Percentiles rank a stretch among this genome's conserved stretches.
phyloP scores from a whole-genome alignment of 495 filamentous ascomycete species.

The Penicillium robsamsonii region DNA sequence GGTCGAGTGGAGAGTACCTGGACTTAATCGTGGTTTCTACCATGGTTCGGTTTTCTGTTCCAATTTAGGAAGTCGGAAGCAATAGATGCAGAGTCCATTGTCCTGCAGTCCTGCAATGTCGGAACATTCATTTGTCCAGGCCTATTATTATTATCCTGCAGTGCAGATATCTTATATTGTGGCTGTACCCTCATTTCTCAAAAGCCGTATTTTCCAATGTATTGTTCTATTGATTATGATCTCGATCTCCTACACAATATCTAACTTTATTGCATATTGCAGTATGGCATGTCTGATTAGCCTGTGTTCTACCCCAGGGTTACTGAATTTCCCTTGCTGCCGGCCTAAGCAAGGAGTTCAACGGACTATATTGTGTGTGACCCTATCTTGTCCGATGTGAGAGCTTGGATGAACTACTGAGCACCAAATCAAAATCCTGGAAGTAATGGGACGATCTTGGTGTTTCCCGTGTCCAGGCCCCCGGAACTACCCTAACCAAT shows the following conservation, averaged over 20 bases:
- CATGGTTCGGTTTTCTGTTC: slow-evolving; percentile 5
- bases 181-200: slow-evolving; percentile 1
- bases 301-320: neutral
- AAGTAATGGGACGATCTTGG: slow-evolving; percentile 16
- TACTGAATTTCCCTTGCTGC: neutral
- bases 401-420: neutral
- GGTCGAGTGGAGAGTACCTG: neutral
- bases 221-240: slow-evolving; percentile 5
- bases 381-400: neutral
- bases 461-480: slow-evolving; percentile 23
- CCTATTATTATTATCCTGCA: neutral
- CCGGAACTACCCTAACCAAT: slow-evolving; percentile 13
- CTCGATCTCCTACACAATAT: neutral
- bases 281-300: neutral
- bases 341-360: slow-evolving; percentile 1
- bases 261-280: neutral
- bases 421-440: neutral
- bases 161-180: neutral
- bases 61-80: neutral
- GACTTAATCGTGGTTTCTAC: neutral
- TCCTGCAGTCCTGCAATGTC: slow-evolving; percentile 25
- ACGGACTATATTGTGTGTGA: neutral
- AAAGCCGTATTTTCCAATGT: neutral
- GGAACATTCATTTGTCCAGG: slow-evolving; percentile 17
- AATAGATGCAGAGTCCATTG: neutral